Base-by-base conservation (phyloP, 768 basidiomycete species). In the Daedalea quercina region DNA sequence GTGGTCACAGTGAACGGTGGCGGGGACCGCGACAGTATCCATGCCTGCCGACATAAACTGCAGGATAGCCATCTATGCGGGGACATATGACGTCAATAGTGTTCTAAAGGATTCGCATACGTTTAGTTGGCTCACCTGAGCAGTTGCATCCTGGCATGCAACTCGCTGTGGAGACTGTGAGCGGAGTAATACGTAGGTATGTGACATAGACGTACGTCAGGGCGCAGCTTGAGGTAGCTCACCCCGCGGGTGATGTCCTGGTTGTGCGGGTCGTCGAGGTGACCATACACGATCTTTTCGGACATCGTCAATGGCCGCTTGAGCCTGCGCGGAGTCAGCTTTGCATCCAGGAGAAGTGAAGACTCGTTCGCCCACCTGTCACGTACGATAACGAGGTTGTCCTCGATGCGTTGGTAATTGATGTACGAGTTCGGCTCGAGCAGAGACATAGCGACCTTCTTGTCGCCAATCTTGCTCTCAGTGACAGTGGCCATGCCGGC, bases 41-140 rank as follows among this genome's bases (percentile, higher is more conserved):
- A 99, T 94, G 58, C 95, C 95, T 17, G 96, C 94, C 48, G 96
- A 97, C 96, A 99, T 99, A 82, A 99, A 99, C 79, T 99, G 96
- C 60, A 99, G 80, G 52, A 99, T 82, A 19, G 96, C 96, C 96
- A 99, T 99, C 91, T 98, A 69, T 0, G 53, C 67, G 64, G 71
- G 63, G 69, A 63, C 50, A 44, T 48, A 61, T 57, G 59, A 70
- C 64, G 63, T 70, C 59, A 60, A 68, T 61, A 45, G 24, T 25
- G 17, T 44, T 56, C 48, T 41, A 42, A 17, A 23, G 31, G 3
- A 25, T 40, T 25, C 7, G 17, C 11, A 34, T 34, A 28, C 13
- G 24, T 19, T 11, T 17, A 47, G 13, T 3, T 3, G 20, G 37
- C 71, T 33, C 57, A 87, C 87, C 74, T 90, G 88, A 37, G 89